phyloP scores from a whole-genome alignment of 148 eudicot species.

The Polygonum maritimum region DNA sequence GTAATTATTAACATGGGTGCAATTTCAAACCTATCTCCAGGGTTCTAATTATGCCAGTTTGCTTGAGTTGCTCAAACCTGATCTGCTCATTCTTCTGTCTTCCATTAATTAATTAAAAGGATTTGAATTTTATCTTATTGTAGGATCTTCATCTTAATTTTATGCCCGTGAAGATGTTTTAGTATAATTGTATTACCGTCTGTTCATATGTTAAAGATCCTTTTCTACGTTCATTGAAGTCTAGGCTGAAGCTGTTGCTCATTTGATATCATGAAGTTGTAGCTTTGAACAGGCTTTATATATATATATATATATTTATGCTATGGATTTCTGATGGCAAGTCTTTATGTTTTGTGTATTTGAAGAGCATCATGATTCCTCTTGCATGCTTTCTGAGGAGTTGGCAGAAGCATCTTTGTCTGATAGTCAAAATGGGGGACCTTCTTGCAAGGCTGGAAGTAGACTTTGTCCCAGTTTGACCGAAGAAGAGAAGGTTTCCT shows the following conservation, averaged over 20 bases:
- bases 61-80: not conserved
- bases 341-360: constrained; percentile 6
- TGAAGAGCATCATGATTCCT: constrained; percentile 23
- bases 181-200: not conserved
- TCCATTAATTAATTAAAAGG: not conserved
- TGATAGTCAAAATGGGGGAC: constrained; percentile 23
- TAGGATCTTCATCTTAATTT: not conserved
- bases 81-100: not conserved
- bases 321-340: not conserved
- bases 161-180: not conserved
- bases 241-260: not conserved
- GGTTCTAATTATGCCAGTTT: not conserved
- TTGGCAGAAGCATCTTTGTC: constrained; percentile 24
- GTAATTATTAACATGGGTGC: not conserved
- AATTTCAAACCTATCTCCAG: not conserved
- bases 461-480: constrained; percentile 50
- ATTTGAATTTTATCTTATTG: not conserved
- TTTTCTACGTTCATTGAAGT: not conserved
- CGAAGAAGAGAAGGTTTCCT: constrained; percentile 25
- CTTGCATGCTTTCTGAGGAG: constrained; percentile 28
- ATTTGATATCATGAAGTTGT: not conserved
- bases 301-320: not conserved
- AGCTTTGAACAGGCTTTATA: not conserved
- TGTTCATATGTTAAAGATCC: not conserved
- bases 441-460: constrained; percentile 72